Evolutionary conservation across 2,329 filamentous ascomycete genomes (phyloP).

Genomic region (Cercospora zeae-maydis): DNA sequence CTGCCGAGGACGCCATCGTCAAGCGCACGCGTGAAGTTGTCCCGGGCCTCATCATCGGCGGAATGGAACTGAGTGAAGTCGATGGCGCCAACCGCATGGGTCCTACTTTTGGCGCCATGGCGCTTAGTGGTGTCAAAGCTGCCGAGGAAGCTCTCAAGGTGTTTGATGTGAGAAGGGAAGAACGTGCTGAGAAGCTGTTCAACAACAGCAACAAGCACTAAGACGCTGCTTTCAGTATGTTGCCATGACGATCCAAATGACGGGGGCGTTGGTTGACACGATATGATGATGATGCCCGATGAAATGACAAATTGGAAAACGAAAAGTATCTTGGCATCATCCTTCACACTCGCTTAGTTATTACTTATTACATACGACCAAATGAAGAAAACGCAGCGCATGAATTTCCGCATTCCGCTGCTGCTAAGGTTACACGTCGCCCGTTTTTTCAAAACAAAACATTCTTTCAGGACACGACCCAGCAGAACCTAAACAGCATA

Average conservation of each 20-base stretch:
- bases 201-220: background rate
- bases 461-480: no score
- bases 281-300: background rate
- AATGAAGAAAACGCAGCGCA: background rate
- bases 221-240: background rate
- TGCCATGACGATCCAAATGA: no score
- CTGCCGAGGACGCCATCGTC: conserved; percentile 88
- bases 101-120: conserved; percentile 87
- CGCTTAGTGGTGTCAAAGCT: conserved; percentile 80
- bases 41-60: conserved; percentile 84
- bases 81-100: conserved; percentile 75
- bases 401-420: background rate
- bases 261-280: background rate
- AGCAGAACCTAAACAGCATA: no score
- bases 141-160: conserved; percentile 79
- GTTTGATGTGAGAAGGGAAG: conserved; percentile 71
- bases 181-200: conserved; percentile 57
- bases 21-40: conserved; percentile 86
- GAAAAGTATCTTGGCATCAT: background rate
- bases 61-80: conserved; percentile 89
- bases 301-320: background rate
- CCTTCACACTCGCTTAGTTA: background rate
- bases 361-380: no score
- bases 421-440: no score
- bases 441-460: no score